Percentiles rank a stretch among this genome's conserved stretches.
Evolutionary conservation across 2,329 filamentous ascomycete genomes (phyloP).

Genomic region (Fonsecaea nubica): DNA sequence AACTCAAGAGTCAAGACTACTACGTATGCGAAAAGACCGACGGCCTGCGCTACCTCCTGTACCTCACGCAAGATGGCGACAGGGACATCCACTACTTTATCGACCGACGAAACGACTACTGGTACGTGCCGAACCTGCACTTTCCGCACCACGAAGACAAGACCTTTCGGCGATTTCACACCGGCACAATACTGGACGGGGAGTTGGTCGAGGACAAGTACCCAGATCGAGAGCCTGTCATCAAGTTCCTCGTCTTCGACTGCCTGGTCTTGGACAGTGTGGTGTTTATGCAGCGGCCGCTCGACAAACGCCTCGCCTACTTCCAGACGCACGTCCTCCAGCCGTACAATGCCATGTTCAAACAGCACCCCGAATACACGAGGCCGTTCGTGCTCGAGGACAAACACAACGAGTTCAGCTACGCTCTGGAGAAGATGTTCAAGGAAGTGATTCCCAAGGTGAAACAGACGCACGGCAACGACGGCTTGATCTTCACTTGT

Average conservation of each 20-base stretch:
- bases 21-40: slow-evolving; percentile 99
- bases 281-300: slow-evolving; percentile 75
- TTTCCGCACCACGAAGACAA: slow-evolving; percentile 74
- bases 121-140: slow-evolving; percentile 79
- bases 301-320: slow-evolving; percentile 88
- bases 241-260: slow-evolving; percentile 92
- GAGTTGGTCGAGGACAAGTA: slow-evolving; percentile 89
- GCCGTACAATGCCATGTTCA: slow-evolving; percentile 74
- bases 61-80: slow-evolving; percentile 67
- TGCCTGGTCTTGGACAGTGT: slow-evolving; percentile 81
- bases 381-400: slow-evolving; percentile 79
- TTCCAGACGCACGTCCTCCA: slow-evolving; percentile 81
- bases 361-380: slow-evolving; percentile 75
- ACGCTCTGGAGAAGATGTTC: slow-evolving; percentile 93
- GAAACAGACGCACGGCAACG: slow-evolving; percentile 79
- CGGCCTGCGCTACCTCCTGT: slow-evolving; percentile 93
- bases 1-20: slow-evolving; percentile 84
- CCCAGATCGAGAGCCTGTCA: slow-evolving; percentile 69
- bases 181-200: slow-evolving; percentile 83
- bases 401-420: slow-evolving; percentile 88
- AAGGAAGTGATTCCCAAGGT: slow-evolving; percentile 80
- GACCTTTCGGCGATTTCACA: slow-evolving; percentile 71
- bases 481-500: slow-evolving; percentile 98
- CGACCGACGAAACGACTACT: slow-evolving; percentile 97
- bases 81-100: slow-evolving; percentile 84